Percentiles rank a stretch among this genome's conserved stretches.
phyloP scores from a whole-genome alignment of 2,329 filamentous ascomycete species.

The Xylariaceae sp. region DNA sequence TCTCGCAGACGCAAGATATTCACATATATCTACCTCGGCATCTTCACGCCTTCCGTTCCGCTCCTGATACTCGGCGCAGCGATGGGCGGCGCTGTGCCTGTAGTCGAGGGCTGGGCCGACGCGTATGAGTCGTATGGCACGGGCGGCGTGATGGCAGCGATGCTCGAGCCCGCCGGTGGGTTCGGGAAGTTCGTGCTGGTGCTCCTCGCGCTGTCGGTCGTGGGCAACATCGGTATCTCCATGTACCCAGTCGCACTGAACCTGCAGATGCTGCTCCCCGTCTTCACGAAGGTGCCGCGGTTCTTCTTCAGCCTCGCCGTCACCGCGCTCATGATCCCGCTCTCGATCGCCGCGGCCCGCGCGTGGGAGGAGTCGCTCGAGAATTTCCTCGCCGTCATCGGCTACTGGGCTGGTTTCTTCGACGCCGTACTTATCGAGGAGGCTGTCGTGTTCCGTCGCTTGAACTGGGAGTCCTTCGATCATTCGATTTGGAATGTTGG shows the following conservation, averaged over 20 bases:
- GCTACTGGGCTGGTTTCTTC: conserved; percentile 53
- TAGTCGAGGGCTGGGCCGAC: conserved; percentile 30
- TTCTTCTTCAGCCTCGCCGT: conserved; percentile 49
- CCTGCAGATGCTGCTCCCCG: conserved; percentile 48
- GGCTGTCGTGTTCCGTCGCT: conserved; percentile 54
- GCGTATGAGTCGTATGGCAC: conserved; percentile 32
- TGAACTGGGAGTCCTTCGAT: conserved; percentile 53
- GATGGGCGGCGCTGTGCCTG: conserved; percentile 33
- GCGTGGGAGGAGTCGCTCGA: conserved; percentile 50
- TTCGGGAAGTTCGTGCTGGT: conserved; percentile 47
- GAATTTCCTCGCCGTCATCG: conserved; percentile 52
- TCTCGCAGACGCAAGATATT: conserved; percentile 44
- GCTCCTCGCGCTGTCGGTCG: conserved; percentile 45
- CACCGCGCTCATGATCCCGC: conserved; percentile 48
- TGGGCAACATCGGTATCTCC: conserved; percentile 46
- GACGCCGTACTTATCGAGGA: conserved; percentile 50
- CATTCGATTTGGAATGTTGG: conserved; percentile 55
- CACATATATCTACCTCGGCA: conserved; percentile 57
- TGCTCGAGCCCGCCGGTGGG: conserved; percentile 38
- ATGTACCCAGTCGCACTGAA: conserved; percentile 49
- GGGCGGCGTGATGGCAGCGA: conserved; percentile 33
- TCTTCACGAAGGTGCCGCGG: conserved; percentile 48
- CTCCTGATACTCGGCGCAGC: conserved; percentile 50
- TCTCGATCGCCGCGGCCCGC: conserved; percentile 47
- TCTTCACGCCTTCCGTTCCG: conserved; percentile 55